Base-by-base conservation (phyloP, 2,329 filamentous ascomycete species). In the Colletotrichum euphorbiae region DNA sequence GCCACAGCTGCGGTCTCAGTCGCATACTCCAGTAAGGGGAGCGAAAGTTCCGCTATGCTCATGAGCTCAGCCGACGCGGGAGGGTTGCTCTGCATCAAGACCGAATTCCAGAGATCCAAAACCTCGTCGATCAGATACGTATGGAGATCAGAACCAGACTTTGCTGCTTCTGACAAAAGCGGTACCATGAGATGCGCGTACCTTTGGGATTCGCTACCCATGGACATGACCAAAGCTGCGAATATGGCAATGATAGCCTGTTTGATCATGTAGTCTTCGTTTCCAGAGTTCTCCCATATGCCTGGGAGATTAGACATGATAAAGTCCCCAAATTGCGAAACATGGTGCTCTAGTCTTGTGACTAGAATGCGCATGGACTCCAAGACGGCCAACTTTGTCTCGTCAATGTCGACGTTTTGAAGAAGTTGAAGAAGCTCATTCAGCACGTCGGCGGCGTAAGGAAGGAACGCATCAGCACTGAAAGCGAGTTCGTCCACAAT, bases 71-170 rank as follows among this genome's bases (percentile, higher is more conserved):
- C 80, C 1, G 88, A 84, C 3, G 90, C 80, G 0, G 91, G 89
- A 12, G 87, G 80, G 7, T 85, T 84, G 66, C 89, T 90, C 73
- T 93, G 89, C 70, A 84, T 83, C 42, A 94, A 79, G 11, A 98
- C 89, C 2, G 91, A 88, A 38, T 87, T 85, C 95, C 95, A 98
- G 3, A 99, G 86, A 63, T 98, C 94, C 13, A 98, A 83, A 0
- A 93, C 93, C 77, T 99, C 96, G 70, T 98, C 96, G 12, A 97
- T 88, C 11, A 99, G 87, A 74, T 97, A 96, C 2, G 94, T 81
- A 72, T 93, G 89, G 46, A 92, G 84, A 43, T 92, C 88, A 1
- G 93, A 96, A 11, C 87, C 88, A 3, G 91, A 90, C 66, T 94
- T 88, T 40, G 96, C 89, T 2, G 94, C 93, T 74, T 92, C 91